Conservation (phyloP, 1,139 yeast species). For the Pichia sp. region DNA sequence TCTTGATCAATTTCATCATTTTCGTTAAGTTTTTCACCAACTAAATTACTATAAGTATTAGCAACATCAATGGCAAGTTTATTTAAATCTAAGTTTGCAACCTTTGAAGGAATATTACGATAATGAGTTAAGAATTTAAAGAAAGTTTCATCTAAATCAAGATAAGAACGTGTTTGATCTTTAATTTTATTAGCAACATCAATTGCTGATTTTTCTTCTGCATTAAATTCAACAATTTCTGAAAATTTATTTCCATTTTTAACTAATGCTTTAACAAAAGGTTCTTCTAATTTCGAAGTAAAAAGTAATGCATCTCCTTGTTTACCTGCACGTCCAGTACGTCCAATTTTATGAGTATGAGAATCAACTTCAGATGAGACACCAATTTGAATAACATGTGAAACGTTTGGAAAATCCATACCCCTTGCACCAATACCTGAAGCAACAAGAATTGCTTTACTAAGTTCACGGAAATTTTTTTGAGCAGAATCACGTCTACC, state of each 20-base stretch:
- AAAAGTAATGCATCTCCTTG: slow-evolving; percentile 61
- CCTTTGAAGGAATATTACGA: slow-evolving; percentile 24
- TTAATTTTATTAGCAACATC: slow-evolving; percentile 29
- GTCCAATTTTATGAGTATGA: slow-evolving; percentile 89
- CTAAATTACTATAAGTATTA: slow-evolving; percentile 11
- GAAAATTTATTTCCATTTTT: slow-evolving; percentile 47
- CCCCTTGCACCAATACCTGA: slow-evolving; percentile 98
- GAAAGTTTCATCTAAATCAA: slow-evolving; percentile 26
- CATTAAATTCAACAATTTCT: slow-evolving; percentile 27
- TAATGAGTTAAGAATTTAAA: slow-evolving; percentile 35
- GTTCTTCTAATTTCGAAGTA: slow-evolving; percentile 42
- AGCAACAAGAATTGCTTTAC: slow-evolving; percentile 60
- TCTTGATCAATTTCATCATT: neutral
- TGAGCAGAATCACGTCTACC: slow-evolving; percentile 55
- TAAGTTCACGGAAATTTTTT: slow-evolving; percentile 44
- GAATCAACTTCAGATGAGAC: slow-evolving; percentile 69
- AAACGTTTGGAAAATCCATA: slow-evolving; percentile 83
- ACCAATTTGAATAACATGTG: slow-evolving; percentile 75
- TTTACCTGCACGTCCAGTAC: slow-evolving; percentile 93
- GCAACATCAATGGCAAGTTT: slow-evolving; percentile 20
- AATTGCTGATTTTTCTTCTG: slow-evolving; percentile 5
- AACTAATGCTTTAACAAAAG: slow-evolving; percentile 40
- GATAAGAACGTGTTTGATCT: slow-evolving; percentile 22
- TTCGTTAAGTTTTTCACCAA: slow-evolving; percentile 2
- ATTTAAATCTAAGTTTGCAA: slow-evolving; percentile 20